Evolutionary conservation across 768 basidiomycete genomes (phyloP), one percentile per base, ranked within the genome.

Genomic region (Podaxis pistillaris): DNA sequence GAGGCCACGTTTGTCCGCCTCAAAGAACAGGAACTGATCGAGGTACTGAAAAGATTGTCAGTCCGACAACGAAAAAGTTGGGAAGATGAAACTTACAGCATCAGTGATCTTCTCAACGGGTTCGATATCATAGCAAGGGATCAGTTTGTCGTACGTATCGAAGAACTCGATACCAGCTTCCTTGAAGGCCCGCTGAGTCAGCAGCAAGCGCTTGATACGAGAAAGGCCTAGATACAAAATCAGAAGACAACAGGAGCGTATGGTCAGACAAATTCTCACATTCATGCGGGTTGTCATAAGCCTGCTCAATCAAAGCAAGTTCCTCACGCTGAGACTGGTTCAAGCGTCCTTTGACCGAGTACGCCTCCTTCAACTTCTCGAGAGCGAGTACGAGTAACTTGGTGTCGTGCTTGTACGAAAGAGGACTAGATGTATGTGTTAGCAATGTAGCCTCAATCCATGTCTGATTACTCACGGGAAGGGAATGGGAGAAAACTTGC

Each of bases 31-130:
- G 87, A 97, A 98, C 76, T 98, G 96, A 70, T 98, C 96, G 41
- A 98, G 86, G 73, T 98, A 98, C 83, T 91, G 65, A 3, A 60
- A 61, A 26, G 38, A 61, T 19, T 62, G 22, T 56, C 28, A 44
- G 33, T 4, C 68, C 67, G 58, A 72, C 30, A 64, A 11, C 28
- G 9, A 56, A 50, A 24, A 56, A 12, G 54, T 33, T 41, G 55
- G 22, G 37, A 47, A 57, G 51, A 4, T 22, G 2, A 15, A 12
- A 82, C 89, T 72, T 66, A 91, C 89, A 38, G 97, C 97, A 75
- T 98, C 97, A 28, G 97, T 98, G 67, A 99, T 98, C 86, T 99
- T 99, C 81, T 99, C 97, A 15, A 99, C 94, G 0, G 97, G 97
- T 73, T 99, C 97, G 65, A 99, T 98, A 69, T 98, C 96, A 73